phyloP scores from a whole-genome alignment of 2,329 filamentous ascomycete species.

The Nothophaeocryptopus gaeumannii region DNA sequence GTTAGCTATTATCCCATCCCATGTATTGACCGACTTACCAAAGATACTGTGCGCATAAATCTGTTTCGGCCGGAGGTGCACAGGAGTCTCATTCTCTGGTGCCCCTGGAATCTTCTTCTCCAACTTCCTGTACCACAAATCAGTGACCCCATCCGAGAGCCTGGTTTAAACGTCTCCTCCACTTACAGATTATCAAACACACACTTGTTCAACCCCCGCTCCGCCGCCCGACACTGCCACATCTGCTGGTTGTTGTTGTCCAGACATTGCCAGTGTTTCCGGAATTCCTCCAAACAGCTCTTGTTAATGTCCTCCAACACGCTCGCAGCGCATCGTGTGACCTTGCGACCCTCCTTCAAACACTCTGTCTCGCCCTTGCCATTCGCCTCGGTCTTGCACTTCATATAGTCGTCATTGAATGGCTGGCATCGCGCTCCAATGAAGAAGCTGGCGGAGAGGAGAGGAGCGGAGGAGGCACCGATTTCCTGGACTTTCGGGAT shows the following conservation, averaged over 20 bases:
- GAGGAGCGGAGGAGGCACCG: conserved; percentile 85
- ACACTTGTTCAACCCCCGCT: conserved; percentile 91
- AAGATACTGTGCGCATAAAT: conserved; percentile 31
- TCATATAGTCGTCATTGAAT: conserved; percentile 99
- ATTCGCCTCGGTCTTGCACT: conserved; percentile 94
- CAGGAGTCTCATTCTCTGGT: conserved; percentile 48
- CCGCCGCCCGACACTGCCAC: conserved; percentile 86
- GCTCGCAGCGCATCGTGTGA: conserved; percentile 92
- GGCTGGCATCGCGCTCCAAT: conserved; percentile 91
- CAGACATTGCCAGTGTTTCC: conserved; percentile 89
- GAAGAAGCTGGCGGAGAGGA: conserved; percentile 90
- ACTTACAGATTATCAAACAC: conserved; percentile 93
- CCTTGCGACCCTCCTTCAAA: conserved; percentile 91
- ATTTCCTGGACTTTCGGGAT: conserved; percentile 94
- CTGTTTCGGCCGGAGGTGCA: conserved; percentile 49
- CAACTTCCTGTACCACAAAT: conserved; percentile 40
- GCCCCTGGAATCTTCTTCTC: conserved; percentile 53
- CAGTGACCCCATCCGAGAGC: conserved; percentile 1
- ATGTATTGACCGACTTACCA: conserved; percentile 3
- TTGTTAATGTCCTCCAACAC: conserved; percentile 98
- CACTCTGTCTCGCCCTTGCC: conserved; percentile 91
- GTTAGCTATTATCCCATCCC: neutral
- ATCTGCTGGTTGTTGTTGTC: conserved; percentile 98
- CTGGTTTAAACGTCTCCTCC: neutral
- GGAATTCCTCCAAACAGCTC: conserved; percentile 86